phyloP scores from a whole-genome alignment of 139 green algal genomes.

The Trebouxia sp. region DNA sequence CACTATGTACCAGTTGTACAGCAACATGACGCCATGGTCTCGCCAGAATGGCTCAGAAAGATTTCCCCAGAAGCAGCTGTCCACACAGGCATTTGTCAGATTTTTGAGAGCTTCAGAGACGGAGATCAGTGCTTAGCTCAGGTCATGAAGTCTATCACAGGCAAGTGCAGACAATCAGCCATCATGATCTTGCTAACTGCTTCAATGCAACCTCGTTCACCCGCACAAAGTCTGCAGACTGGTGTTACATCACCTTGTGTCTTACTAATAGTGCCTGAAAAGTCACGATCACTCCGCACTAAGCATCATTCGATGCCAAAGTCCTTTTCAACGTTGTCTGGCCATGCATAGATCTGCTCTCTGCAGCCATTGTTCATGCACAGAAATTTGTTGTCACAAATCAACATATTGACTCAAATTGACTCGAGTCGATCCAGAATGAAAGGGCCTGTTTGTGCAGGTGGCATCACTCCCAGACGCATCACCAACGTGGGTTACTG shows the following conservation, averaged over 20 bases:
- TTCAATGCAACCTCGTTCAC: too few relatives aligned
- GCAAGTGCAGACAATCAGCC: too few relatives aligned
- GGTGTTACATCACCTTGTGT: too few relatives aligned
- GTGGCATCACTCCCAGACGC: background rate
- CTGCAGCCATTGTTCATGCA: background rate
- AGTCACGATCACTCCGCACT: too few relatives aligned
- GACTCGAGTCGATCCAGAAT: background rate
- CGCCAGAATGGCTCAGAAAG: background rate
- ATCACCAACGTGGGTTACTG: constrained; percentile 34
- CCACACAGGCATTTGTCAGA: background rate
- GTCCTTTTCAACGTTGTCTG: too few relatives aligned
- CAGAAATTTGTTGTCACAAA: background rate
- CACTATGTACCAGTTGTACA: too few relatives aligned
- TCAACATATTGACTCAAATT: too few relatives aligned
- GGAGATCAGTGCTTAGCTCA: background rate
- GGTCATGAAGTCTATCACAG: constrained; percentile 17
- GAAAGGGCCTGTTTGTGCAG: background rate
- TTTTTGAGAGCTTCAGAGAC: constrained; percentile 14
- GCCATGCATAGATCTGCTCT: background rate
- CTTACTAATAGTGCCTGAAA: too few relatives aligned
- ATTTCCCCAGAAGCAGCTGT: background rate
- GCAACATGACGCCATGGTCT: background rate
- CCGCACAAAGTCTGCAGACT: too few relatives aligned
- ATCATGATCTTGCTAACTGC: too few relatives aligned
- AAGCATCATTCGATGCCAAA: background rate